Evolutionary conservation across 176 grass and related monocot species (phyloP).

Genomic region (Tillandsia leiboldiana): DNA sequence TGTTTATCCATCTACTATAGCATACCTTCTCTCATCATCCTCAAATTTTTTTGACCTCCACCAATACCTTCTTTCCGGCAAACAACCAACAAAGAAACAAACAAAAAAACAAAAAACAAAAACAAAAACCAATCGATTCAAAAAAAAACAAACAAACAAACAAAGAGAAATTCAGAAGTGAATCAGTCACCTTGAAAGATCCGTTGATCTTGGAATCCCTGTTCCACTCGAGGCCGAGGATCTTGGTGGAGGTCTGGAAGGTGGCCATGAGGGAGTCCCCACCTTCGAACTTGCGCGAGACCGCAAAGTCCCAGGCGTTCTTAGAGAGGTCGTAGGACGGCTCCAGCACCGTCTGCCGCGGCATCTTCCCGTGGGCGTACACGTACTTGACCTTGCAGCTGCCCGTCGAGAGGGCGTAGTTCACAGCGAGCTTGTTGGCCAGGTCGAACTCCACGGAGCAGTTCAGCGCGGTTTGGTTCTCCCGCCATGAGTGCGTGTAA

Average conservation of each 20-base stretch:
- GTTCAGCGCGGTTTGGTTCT: constrained; percentile 43
- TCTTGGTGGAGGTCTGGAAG: constrained; percentile 60
- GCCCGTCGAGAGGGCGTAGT: constrained; percentile 41
- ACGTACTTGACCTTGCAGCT: constrained; percentile 69
- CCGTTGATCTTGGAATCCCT: constrained; percentile 42
- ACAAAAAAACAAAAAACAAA: no score
- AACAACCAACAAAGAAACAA: no score
- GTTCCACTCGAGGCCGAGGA: constrained; percentile 71
- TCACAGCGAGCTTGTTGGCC: constrained; percentile 63
- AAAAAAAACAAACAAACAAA: neutral
- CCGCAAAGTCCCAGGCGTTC: constrained; percentile 76
- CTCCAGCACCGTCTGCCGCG: constrained; percentile 57
- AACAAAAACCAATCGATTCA: no score
- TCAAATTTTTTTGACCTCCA: no score
- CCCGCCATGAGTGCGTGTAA: constrained; percentile 41
- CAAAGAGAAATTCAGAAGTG: neutral
- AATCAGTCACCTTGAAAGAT: constrained; percentile 54
- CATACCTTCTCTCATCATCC: no score
- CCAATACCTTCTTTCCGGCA: no score
- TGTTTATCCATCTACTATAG: no score
- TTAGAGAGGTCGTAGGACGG: constrained; percentile 62
- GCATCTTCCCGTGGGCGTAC: constrained; percentile 50
- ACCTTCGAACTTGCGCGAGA: constrained; percentile 47
- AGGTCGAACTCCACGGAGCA: constrained; percentile 51
- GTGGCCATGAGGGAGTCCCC: constrained; percentile 51